Evolutionary conservation across 106 monocot genomes (phyloP).

Genomic region (Phalaenopsis aphrodite): DNA sequence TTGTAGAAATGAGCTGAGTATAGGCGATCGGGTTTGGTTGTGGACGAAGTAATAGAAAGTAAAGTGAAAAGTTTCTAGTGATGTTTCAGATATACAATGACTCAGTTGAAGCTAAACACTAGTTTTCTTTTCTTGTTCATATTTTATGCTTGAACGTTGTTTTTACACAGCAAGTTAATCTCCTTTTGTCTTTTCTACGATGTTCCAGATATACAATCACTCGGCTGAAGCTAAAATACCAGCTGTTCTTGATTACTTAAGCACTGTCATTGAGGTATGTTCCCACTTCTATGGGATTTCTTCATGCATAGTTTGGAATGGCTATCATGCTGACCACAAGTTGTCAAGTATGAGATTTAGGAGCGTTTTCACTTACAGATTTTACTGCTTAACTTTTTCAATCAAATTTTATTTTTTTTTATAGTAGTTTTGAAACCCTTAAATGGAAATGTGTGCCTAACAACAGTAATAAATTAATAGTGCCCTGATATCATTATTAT

Average conservation of each 20-base stretch:
- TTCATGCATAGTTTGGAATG: not conserved
- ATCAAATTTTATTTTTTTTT: not conserved
- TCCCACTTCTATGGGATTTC: not conserved
- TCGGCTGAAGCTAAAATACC: slow-evolving; percentile 96
- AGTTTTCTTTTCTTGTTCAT: not conserved
- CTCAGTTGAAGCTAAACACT: not conserved
- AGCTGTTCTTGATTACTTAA: slow-evolving; percentile 88
- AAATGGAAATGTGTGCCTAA: not conserved
- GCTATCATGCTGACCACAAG: not conserved
- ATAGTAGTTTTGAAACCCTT: not conserved
- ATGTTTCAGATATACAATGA: too few relatives aligned
- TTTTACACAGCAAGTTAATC: not conserved
- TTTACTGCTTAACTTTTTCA: not conserved
- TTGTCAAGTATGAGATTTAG: not conserved
- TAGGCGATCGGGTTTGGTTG: too few relatives aligned
- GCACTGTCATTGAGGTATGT: slow-evolving; percentile 82
- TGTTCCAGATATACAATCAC: slow-evolving; percentile 66
- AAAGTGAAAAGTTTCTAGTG: too few relatives aligned
- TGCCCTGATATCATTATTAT: not conserved
- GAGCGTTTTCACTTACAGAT: not conserved
- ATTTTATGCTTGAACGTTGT: not conserved
- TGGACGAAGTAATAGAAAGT: too few relatives aligned
- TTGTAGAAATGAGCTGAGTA: too few relatives aligned
- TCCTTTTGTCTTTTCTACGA: not conserved
- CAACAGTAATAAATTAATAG: not conserved